Base-by-base conservation (phyloP, 2,329 filamentous ascomycete species). In the Botrytis sinoallii region DNA sequence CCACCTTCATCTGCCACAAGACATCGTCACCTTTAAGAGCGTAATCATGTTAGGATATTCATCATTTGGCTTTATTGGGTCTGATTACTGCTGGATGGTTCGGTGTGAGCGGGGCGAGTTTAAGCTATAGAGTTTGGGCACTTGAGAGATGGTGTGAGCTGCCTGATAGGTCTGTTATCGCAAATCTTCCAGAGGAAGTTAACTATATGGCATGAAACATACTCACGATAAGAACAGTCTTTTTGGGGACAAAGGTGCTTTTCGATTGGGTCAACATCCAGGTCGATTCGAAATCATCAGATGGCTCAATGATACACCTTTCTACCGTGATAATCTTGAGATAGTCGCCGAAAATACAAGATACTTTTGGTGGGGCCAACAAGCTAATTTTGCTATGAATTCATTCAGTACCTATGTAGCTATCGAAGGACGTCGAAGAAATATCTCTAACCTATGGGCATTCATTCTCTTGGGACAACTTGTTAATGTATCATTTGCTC, bases 311-410 rank as follows among this genome's bases (percentile, higher is more conserved):
- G 79, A 80, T 48, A 79, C 77, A 29, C 72, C 77, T 25, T 74
- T 79, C 46, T 80, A 80, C 65, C 76, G 74, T 65, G 78, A 79
- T 63, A 71, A 85, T 18, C 83, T 89, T 73, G 85, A 88, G 74
- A 87, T 89, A 38, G 82, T 89, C 7, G 83, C 87, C 10, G 86
- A 87, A 77, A 87, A 85, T 68, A 83, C 85, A 5, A 85, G 86
- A 67, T 85, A 88, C 25, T 86, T 89, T 78, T 89, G 89, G 85
- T 91, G 89, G 87, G 88, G 86, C 10, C 88, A 88, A 75, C 89
- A 91, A 81, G 83, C 88, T 61, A 87, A 89, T 74, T 82, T 88
- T 20, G 86, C 85, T 42, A 83, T 86, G 20, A 82, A 87, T 44
- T 84, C 87, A 1, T 90, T 87, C 84, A 87, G 86, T 71, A 81